These are phyloP conservation scores for Oryza coarctata DNA, from an alignment of 176 grass and related monocot species.

Conservation along the genomic window DNA sequence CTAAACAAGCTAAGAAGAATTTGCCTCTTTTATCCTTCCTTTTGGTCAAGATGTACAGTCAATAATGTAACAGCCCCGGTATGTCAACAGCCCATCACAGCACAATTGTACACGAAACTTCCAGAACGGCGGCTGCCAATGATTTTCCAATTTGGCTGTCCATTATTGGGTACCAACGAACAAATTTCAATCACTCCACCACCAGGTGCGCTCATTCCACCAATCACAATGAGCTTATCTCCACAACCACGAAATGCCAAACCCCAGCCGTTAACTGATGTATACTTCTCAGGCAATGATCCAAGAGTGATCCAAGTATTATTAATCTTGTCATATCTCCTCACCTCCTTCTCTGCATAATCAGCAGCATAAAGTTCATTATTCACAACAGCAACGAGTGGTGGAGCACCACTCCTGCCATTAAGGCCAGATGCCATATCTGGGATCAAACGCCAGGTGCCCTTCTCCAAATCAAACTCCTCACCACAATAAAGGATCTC, in stretches of 20 bases:
- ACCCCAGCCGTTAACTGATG: slow-evolving; percentile 47
- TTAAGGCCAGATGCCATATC: slow-evolving; percentile 52
- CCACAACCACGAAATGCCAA: slow-evolving; percentile 53
- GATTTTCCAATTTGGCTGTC: slow-evolving; percentile 42
- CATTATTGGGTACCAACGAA: slow-evolving; percentile 48
- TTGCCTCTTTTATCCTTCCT: slow-evolving; percentile 40
- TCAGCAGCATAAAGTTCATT: slow-evolving; percentile 57
- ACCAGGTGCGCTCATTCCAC: slow-evolving; percentile 33
- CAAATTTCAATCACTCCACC: slow-evolving; percentile 46
- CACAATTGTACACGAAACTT: slow-evolving; percentile 66
- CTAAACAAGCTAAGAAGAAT: slow-evolving; percentile 29
- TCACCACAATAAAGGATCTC: slow-evolving; percentile 43
- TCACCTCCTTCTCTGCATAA: slow-evolving; percentile 41
- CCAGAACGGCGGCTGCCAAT: slow-evolving; percentile 36
- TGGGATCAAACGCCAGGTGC: slow-evolving; percentile 45
- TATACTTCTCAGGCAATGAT: slow-evolving; percentile 45
- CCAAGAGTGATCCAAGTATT: slow-evolving; percentile 55
- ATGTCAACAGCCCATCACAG: slow-evolving; percentile 65
- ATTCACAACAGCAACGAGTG: slow-evolving; percentile 59
- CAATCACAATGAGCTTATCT: slow-evolving; percentile 50
- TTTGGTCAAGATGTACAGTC: slow-evolving; percentile 46
- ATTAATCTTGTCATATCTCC: slow-evolving; percentile 45
- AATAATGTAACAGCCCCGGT: slow-evolving; percentile 28
- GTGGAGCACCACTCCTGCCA: slow-evolving; percentile 36
- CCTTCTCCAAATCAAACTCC: slow-evolving; percentile 52